Conservation (phyloP, 345 rosid genomes). For the Noccaea bulbosa region DNA sequence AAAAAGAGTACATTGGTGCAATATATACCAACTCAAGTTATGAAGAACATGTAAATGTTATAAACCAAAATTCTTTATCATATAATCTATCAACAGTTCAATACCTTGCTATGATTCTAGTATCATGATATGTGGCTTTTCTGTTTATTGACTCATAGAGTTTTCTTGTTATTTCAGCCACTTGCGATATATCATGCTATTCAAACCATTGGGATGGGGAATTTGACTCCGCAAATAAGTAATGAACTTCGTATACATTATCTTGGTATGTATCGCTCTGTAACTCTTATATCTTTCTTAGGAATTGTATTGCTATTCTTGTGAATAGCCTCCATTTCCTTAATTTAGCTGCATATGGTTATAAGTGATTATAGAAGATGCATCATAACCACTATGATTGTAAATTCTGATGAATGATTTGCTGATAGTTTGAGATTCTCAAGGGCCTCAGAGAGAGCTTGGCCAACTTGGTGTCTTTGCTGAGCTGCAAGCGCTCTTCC, state of each 20-base stretch:
- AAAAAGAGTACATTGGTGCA: no score
- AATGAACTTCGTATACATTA: conserved; percentile 73
- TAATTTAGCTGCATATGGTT: neutral
- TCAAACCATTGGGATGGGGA: conserved; percentile 55
- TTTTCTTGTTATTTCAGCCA: conserved; percentile 60
- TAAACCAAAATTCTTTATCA: no score
- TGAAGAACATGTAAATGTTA: no score
- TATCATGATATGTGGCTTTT: no score
- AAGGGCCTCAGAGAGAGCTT: conserved; percentile 97
- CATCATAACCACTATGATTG: neutral
- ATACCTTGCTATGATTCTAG: no score
- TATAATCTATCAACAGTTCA: no score
- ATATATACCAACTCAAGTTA: no score
- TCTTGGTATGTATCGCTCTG: conserved; percentile 62
- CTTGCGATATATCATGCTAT: conserved; percentile 72
- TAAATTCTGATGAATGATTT: conserved; percentile 27
- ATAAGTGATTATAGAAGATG: neutral
- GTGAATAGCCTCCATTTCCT: neutral
- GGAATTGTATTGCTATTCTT: neutral
- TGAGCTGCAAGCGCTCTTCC: conserved; percentile 80
- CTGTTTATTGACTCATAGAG: neutral
- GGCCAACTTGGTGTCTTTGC: conserved; percentile 78
- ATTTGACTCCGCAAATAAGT: conserved; percentile 42
- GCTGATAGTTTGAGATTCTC: conserved; percentile 39
- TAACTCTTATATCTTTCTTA: no score